Evolutionary conservation across 306 rosid species (phyloP).

Genomic region (Cucumis cinereus): DNA sequence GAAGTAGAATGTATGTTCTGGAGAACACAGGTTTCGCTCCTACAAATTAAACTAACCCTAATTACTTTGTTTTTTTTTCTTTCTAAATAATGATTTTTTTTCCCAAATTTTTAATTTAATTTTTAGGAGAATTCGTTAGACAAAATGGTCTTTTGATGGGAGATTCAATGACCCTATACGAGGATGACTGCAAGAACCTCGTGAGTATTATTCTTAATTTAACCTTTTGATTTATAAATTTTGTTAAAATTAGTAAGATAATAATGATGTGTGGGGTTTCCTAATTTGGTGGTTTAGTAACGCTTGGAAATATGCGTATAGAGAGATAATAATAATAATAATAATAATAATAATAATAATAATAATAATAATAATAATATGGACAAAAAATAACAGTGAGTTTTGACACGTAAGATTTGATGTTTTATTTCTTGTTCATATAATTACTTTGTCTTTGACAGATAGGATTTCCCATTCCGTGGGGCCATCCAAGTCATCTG

Average conservation of each 20-base stretch:
- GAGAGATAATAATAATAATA: background rate
- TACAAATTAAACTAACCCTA: background rate
- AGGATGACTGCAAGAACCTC: constrained; percentile 35
- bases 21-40: constrained; percentile 37
- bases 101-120: background rate
- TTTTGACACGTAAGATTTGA: background rate
- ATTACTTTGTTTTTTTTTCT: background rate
- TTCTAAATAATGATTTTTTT: background rate
- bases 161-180: constrained; percentile 38
- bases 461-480: background rate
- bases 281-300: constrained; percentile 3
- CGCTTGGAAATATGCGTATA: background rate
- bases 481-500: background rate
- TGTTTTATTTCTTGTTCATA: background rate
- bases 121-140: constrained; percentile 36
- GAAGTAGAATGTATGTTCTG: constrained; percentile 54
- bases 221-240: background rate
- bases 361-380: background rate
- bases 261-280: background rate
- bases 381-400: background rate
- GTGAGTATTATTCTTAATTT: constrained; percentile 40
- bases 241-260: background rate
- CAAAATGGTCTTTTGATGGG: constrained; percentile 28
- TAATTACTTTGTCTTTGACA: background rate
- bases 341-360: background rate